A percentile compares a stretch with the other conserved stretches of the same genome.
These are phyloP conservation scores for Globisporangium canariense DNA, from an alignment of 352 stramenopile species.

Conservation along the genomic window DNA sequence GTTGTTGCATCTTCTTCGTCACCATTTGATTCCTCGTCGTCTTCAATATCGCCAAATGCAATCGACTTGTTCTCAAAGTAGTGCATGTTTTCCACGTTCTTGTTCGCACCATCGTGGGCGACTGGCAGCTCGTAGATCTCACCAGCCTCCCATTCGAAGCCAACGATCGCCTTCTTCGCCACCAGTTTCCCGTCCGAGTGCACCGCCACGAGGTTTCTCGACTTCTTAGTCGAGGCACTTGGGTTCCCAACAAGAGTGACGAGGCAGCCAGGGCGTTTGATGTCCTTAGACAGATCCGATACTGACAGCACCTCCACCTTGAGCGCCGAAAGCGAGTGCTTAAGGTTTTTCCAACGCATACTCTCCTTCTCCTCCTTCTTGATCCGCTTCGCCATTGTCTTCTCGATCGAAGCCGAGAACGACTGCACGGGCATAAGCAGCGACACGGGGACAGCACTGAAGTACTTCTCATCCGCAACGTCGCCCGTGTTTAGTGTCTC, in stretches of 20 bases:
- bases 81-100: conserved; percentile 17
- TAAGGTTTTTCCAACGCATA: conserved; percentile 25
- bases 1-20: background rate
- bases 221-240: conserved; percentile 2
- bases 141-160: conserved; percentile 18
- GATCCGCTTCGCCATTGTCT: conserved; percentile 35
- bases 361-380: conserved; percentile 20
- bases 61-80: conserved; percentile 29
- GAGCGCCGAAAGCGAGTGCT: conserved; percentile 40
- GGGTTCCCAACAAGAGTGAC: conserved; percentile 50
- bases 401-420: conserved; percentile 33
- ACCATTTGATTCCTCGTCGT: background rate
- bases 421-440: conserved; percentile 45
- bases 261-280: conserved; percentile 29
- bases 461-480: conserved; percentile 16
- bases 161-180: conserved; percentile 11
- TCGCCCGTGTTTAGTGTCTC: conserved; percentile 3
- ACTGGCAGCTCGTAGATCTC: conserved; percentile 19
- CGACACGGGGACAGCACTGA: conserved; percentile 21
- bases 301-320: conserved; percentile 44
- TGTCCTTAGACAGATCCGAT: conserved; percentile 34
- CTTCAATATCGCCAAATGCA: conserved; percentile 23
- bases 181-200: conserved; percentile 28
- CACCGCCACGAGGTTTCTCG: conserved; percentile 10
- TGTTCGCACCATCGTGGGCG: conserved; percentile 11